Evolutionary conservation across 495 filamentous ascomycete genomes (phyloP), one percentile per base, ranked within the genome.

Genomic region (Aspergillus sclerotiicarbonarius): DNA sequence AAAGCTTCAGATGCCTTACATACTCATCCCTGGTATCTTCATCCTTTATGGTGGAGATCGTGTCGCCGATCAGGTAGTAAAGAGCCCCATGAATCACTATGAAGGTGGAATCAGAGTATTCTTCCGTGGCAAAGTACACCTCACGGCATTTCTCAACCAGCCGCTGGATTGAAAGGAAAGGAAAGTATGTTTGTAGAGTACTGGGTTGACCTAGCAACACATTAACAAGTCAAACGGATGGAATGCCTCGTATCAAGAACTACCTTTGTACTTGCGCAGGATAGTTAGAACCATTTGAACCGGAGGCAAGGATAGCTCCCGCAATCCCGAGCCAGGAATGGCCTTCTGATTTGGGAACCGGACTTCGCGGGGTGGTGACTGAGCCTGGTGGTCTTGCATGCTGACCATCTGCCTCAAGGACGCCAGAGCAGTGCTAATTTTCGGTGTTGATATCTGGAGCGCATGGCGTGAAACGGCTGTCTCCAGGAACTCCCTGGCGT

Each of bases 401-500:
- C 66, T 67, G 31, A 80, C 80, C 41, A 86, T 81, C 54, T 84
- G 80, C 51, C 80, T 80, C 18, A 88, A 71, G 2, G 82, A 80
- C 6, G 78, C 75, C 15, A 88, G 70, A 1, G 84, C 85, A 9
- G 79, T 76, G 18, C 74, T 73, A 57, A 87, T 82, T 61, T 82
- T 81, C 1, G 74, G 79, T 39, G 74, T 79, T 10, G 76, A 71
- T 32, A 76, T 66, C 48, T 75, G 75, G 3, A 81, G 68, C 0
- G 80, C 69, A 32, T 80, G 77, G 48, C 77, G 74, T 20, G 80
- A 77, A 18, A 89, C 83, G 15, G 82, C 82, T 25, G 80, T 77
- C 58, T 87, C 78, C 25, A 87, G 75, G 56, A 87, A 84, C 59
- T 84, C 74, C 54, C 80, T 83, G 5, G 86, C 86, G 66, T 86